Evolutionary conservation across 208 protist genomes (phyloP).

Genomic region (Trypanosoma congolense): DNA sequence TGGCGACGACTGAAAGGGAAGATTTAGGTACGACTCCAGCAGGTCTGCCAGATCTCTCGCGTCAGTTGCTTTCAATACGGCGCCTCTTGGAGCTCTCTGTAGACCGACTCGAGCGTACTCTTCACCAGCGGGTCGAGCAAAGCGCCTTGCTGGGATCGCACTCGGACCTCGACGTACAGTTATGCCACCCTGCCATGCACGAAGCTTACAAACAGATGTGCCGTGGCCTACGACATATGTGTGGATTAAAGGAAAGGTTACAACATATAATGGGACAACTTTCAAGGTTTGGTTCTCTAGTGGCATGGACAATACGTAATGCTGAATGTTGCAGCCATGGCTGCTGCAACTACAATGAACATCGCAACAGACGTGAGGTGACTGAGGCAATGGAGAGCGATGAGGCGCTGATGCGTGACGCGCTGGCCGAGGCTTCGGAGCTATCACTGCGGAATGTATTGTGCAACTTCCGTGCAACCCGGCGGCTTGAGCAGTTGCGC

Average conservation of each 20-base stretch:
- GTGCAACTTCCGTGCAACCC: constrained; percentile 28
- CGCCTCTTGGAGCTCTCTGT: constrained; percentile 50
- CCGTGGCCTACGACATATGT: constrained; percentile 39
- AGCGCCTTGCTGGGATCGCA: constrained; percentile 41
- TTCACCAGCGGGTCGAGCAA: constrained; percentile 65
- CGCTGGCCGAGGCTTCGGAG: background rate
- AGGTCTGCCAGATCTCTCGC: constrained; percentile 16
- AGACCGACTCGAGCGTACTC: constrained; percentile 43
- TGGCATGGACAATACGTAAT: constrained; percentile 37
- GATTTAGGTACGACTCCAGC: background rate
- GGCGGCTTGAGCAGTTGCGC: constrained; percentile 19
- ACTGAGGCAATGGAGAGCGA: constrained; percentile 45
- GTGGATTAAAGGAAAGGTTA: constrained; percentile 31
- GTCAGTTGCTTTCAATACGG: constrained; percentile 45
- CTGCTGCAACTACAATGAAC: background rate
- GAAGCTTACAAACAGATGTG: constrained; percentile 40
- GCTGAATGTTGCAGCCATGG: background rate
- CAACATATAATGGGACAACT: constrained; percentile 21
- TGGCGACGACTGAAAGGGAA: constrained; percentile 13
- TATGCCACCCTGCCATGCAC: constrained; percentile 46
- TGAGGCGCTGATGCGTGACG: constrained; percentile 4
- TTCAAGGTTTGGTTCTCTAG: constrained; percentile 28
- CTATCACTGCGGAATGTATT: constrained; percentile 14
- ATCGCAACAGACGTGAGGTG: constrained; percentile 19
- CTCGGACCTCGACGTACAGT: constrained; percentile 49